A percentile compares a stretch with the other conserved stretches of the same genome.
phyloP scores from a whole-genome alignment of 2,329 filamentous ascomycete genomes.

The Exserohilum turcica region DNA sequence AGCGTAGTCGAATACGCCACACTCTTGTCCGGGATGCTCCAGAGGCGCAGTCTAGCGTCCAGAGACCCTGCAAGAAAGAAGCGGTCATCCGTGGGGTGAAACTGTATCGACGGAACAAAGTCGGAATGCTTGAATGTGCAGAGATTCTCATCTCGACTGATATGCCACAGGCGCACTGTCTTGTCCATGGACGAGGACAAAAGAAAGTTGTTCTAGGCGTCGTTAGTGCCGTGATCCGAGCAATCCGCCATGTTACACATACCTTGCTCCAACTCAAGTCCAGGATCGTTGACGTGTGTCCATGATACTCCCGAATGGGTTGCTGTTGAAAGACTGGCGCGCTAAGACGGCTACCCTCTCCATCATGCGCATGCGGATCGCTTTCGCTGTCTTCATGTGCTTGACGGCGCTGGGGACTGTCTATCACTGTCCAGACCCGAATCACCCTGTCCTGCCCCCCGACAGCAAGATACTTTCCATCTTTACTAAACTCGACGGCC shows the following conservation, averaged over 20 bases:
- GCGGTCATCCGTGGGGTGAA: constrained; percentile 91
- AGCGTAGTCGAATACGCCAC: constrained; percentile 80
- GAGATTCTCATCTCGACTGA: constrained; percentile 81
- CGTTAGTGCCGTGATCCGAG: neutral
- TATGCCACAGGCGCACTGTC: constrained; percentile 92
- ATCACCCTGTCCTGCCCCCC: constrained; percentile 87
- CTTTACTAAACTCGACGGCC: constrained; percentile 90
- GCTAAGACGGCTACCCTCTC: constrained; percentile 69
- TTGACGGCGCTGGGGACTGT: constrained; percentile 77
- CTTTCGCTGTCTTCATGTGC: constrained; percentile 74
- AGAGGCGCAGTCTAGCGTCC: constrained; percentile 84
- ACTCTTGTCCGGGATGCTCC: constrained; percentile 97
- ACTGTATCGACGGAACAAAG: constrained; percentile 91
- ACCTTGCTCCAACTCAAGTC: constrained; percentile 96
- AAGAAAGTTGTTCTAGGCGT: constrained; percentile 79
- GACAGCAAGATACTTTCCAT: constrained; percentile 89
- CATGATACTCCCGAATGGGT: constrained; percentile 77
- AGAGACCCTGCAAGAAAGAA: constrained; percentile 96
- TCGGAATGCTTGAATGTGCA: constrained; percentile 95
- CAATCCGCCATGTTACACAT: neutral
- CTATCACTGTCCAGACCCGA: constrained; percentile 86
- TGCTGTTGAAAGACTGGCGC: constrained; percentile 87
- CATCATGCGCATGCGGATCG: constrained; percentile 50
- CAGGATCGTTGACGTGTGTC: constrained; percentile 83
- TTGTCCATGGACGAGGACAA: constrained; percentile 98